Conservation (phyloP, 192 early-diverging fungal genomes). For the Ambispora gerdemannii region DNA sequence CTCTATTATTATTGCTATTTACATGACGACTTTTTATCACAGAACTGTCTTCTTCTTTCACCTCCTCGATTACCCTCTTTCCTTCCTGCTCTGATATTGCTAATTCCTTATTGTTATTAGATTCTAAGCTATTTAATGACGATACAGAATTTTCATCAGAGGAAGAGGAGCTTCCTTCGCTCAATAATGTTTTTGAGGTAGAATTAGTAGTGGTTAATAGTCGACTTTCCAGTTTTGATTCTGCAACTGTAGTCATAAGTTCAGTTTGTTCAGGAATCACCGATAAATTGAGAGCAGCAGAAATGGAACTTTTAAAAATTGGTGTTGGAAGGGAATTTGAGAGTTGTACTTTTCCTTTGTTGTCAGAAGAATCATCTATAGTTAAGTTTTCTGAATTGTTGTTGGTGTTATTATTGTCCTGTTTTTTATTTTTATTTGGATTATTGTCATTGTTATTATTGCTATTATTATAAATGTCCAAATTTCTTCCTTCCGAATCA, state of each 20-base stretch:
- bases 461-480: constrained; percentile 27
- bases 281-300: constrained; percentile 4
- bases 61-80: background rate
- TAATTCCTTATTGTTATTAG: background rate
- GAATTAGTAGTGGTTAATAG: background rate
- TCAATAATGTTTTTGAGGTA: constrained; percentile 19
- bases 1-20: constrained; percentile 28
- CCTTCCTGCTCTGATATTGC: background rate
- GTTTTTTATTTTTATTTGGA: constrained; percentile 19
- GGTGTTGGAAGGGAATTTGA: constrained; percentile 8
- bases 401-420: constrained; percentile 23
- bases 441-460: too few relatives aligned
- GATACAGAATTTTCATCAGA: constrained; percentile 2
- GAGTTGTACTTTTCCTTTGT: background rate
- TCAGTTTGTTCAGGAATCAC: background rate
- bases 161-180: constrained; percentile 12
- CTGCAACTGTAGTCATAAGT: background rate
- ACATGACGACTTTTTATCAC: constrained; percentile 25
- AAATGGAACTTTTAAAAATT: background rate
- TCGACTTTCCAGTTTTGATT: constrained; percentile 16
- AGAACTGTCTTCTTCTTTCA: constrained; percentile 8
- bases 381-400: constrained; percentile 17
- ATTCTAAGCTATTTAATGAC: background rate
- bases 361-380: constrained; percentile 7
- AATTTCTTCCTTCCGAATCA: constrained; percentile 13